A percentile compares a stretch with the other conserved stretches of the same genome.
These are phyloP conservation scores for Blastobotrys raffinosifermentans DNA, from an alignment of 1,139 yeast species.

Conservation along the genomic window DNA sequence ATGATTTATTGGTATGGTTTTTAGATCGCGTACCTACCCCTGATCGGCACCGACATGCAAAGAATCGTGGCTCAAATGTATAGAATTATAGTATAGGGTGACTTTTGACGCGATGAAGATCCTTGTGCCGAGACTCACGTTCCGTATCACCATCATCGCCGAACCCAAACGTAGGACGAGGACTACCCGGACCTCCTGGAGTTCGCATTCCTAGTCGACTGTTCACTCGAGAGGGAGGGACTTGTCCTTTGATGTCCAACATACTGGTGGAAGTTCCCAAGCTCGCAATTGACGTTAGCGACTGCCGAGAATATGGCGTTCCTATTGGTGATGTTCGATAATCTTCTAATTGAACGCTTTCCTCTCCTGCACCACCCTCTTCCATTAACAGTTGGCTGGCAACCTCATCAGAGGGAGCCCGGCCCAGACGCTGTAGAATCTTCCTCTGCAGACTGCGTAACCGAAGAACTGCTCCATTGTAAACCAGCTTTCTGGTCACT, in stretches of 20 bases:
- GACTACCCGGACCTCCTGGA: neutral
- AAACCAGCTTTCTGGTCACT: conserved; percentile 6
- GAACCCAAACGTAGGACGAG: neutral
- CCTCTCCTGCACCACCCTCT: conserved; percentile 10
- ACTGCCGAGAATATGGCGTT: conserved; percentile 4
- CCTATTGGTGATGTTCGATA: neutral
- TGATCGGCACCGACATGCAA: too few relatives aligned
- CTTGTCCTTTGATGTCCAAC: conserved; percentile 22
- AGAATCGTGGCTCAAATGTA: too few relatives aligned
- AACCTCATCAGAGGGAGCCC: conserved; percentile 1
- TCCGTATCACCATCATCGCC: neutral
- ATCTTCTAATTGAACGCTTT: neutral
- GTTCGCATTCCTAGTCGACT: conserved; percentile 19
- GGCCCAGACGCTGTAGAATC: neutral
- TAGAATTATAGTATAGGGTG: too few relatives aligned
- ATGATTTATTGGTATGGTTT: too few relatives aligned
- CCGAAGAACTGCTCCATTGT: conserved; percentile 4
- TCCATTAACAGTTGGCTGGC: conserved; percentile 13
- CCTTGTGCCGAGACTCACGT: neutral
- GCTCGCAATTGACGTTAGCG: conserved; percentile 9
- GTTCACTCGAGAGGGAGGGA: conserved; percentile 19
- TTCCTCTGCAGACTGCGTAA: neutral
- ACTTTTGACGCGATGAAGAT: too few relatives aligned
- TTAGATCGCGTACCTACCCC: too few relatives aligned
- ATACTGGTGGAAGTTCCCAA: conserved; percentile 26